Base-by-base conservation (phyloP, 176 grass and related monocot species). In the Cenchrus americanus region DNA sequence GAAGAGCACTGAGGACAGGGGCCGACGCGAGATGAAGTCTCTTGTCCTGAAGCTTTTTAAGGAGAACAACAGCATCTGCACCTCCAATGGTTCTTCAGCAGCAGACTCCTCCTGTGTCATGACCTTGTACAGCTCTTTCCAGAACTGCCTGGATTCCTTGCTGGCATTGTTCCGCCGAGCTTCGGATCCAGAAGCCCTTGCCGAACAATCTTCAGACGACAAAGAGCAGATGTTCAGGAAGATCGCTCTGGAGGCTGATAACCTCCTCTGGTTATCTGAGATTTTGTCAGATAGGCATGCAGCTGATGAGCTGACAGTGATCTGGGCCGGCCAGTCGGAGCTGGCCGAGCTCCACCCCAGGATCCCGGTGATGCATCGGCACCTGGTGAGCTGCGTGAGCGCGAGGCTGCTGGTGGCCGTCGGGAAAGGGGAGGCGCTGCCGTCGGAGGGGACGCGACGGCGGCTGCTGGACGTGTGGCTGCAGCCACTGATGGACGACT, bases 41-140 rank as follows among this genome's bases (percentile, higher is more conserved):
- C 64, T 97, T 24, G 92, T 97, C 66, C 70, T 90, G 58, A 97
- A 94, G 71, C 92, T 97, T 51, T 79, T 97, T 30, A 97, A 94
- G 87, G 94, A 97, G 78, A 94, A 89, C 58, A 86, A 86, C 61
- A 72, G 0, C 43, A 30, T 78, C 32, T 80, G 68, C 17, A 64
- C 50, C 12, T 59, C 37, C 13, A 83, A 86, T 62, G 88, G 83
- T 65, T 85, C 92, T 74, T 87, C 92, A 46, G 54, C 54, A 52
- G 62, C 54, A n/a, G 86, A 92, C 66, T 88, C 90, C 73, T 92
- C 90, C 73, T 92, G 88, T 24, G 77, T 73, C 22, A 71, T 75
- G 73, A 88, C 87, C 43, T 51, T 97, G 63, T 97, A 92, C 75
- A 73, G 79, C 26, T 89, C 57, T 41, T 97, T 86, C 69, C 58